Conservation (phyloP, 768 basidiomycete genomes). For the Guyanaporus albipodus region DNA sequence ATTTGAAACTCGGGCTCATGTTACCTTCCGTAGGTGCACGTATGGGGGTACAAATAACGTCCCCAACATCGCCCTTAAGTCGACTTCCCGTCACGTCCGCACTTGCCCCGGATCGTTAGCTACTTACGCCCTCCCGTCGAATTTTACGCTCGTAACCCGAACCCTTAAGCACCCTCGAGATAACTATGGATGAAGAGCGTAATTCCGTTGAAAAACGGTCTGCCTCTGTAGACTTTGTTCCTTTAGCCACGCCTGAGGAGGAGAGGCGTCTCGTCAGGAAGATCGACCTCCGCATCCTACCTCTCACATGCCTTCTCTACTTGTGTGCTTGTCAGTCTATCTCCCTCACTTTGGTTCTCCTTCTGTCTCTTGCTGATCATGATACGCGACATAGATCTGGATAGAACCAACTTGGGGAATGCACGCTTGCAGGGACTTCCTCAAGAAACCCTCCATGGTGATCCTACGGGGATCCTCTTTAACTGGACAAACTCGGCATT, state of each 20-base stretch:
- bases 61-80: background rate
- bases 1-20: background rate
- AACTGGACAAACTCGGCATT: slow-evolving; percentile 76
- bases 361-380: slow-evolving; percentile 2
- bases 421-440: slow-evolving; percentile 74
- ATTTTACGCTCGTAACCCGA: background rate
- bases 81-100: background rate
- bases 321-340: slow-evolving; percentile 62
- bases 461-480: slow-evolving; percentile 59
- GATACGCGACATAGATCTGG: slow-evolving; percentile 41
- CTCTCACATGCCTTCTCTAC: slow-evolving; percentile 69
- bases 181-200: slow-evolving; percentile 22
- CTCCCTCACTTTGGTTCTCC: background rate
- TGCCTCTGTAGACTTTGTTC: background rate
- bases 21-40: background rate
- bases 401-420: slow-evolving; percentile 76
- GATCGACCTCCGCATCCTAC: slow-evolving; percentile 34
- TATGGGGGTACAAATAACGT: background rate
- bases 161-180: background rate
- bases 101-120: background rate
- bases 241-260: slow-evolving; percentile 29
- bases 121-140: background rate
- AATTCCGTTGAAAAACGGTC: background rate
- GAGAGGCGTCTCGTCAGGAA: slow-evolving; percentile 37
- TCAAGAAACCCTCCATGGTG: slow-evolving; percentile 60